Evolutionary conservation across 2,329 filamentous ascomycete genomes (phyloP), one percentile per base, ranked within the genome.

Genomic region (Monosporascus sp.): DNA sequence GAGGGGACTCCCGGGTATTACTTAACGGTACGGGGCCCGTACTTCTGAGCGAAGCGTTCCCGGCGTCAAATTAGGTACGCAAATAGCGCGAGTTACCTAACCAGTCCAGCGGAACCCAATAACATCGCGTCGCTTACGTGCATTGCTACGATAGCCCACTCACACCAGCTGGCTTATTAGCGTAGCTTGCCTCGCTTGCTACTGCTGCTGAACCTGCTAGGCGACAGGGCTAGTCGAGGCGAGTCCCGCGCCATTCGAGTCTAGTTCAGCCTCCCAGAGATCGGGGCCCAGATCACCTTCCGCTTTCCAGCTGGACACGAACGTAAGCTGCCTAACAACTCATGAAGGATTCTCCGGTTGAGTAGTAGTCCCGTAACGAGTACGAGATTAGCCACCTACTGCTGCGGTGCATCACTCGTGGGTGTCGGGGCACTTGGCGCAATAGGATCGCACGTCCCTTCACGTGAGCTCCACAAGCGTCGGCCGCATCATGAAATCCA

Each of bases 41-140:
- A 2, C 11, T 35, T 9, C 11, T 35, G 31, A 14, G 31, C 31
- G 31, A 14, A 14, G 31, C 11, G 31, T 14, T 14, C 9, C 31
- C 31, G 11, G 4, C 31, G 31, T 31, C n/a, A 26, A 28, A 22
- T 20, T 44, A 44, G 7, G 11, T 18, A 31, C 31, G 43, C 43
- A 51, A 57, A 22, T 51, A 52, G 56, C 55, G 56, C 54, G 53
- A 52, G 54, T 55, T 54, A 35, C 31, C 31, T 35, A 56, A 59
- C 60, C 60, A 55, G 51, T 56, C 57, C 50, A 50, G 51, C 58
- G 60, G 60, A 61, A 62, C 55, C 60, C 60, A 62, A 62, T 62
- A 50, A 53, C 46, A 52, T 58, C 53, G 40, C 53, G 53, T 60
- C 60, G 60, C 57, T 62, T 62, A 50, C 50, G 54, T 51, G 24